Evolutionary conservation across 2,329 filamentous ascomycete species (phyloP).

Genomic region (Apiospora arundinis): DNA sequence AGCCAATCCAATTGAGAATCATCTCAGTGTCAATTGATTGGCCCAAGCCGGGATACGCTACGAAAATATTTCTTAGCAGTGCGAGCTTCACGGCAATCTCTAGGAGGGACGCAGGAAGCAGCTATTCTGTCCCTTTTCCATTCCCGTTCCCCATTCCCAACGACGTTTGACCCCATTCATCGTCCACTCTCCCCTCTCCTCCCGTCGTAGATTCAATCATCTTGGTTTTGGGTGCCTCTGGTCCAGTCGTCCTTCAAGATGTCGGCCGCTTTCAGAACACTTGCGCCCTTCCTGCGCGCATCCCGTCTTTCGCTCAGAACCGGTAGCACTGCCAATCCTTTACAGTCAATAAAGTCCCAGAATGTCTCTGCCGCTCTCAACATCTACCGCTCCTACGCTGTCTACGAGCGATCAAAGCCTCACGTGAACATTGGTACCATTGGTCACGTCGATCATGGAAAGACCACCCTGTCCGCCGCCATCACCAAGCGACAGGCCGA

Average conservation of each 20-base stretch:
- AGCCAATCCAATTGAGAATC: conserved; percentile 3
- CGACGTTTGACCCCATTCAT: conserved; percentile 10
- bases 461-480: conserved; percentile 98
- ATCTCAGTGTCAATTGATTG: not conserved
- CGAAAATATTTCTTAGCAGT: conserved; percentile 16
- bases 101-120: not conserved
- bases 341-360: conserved; percentile 73
- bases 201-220: not conserved
- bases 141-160: not conserved
- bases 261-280: conserved; percentile 79
- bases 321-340: conserved; percentile 73
- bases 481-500: conserved; percentile 98
- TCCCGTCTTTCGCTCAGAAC: conserved; percentile 76
- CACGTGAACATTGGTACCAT: conserved; percentile 99
- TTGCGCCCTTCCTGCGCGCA: conserved; percentile 82
- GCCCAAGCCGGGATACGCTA: not conserved
- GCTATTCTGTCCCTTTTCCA: conserved; percentile 8
- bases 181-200: not conserved
- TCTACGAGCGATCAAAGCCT: conserved; percentile 89
- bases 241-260: conserved; percentile 58
- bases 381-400: conserved; percentile 69
- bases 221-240: conserved; percentile 7
- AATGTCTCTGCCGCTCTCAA: conserved; percentile 69
- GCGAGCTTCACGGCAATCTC: conserved; percentile 12
- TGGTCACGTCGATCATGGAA: conserved; percentile 99